These are phyloP conservation scores for Rhizoclosmatium globosum DNA, from an alignment of 192 early-diverging fungal species.

Conservation along the genomic window DNA sequence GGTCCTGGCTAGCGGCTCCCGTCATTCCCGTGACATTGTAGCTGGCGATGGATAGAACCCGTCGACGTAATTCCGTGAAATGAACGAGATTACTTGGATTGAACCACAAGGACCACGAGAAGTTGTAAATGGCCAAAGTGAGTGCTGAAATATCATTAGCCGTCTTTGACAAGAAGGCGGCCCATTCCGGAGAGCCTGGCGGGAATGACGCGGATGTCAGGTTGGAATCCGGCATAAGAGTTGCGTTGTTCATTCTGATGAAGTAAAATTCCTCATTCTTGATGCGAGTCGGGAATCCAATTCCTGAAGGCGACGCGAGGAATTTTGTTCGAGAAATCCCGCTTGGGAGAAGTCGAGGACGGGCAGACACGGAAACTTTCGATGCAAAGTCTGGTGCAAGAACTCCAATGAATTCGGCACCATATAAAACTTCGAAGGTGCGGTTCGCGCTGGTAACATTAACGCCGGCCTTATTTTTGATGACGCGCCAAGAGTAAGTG, in stretches of 20 bases:
- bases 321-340: neutral
- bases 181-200: neutral
- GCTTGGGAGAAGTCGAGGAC: neutral
- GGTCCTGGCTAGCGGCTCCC: neutral
- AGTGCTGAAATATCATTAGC: neutral
- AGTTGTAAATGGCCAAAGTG: neutral
- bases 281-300: neutral
- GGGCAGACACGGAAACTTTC: neutral
- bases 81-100: neutral
- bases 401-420: neutral
- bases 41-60: neutral
- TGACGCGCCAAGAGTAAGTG: neutral
- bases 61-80: neutral
- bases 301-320: neutral
- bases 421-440: neutral
- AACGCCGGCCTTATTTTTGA: neutral
- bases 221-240: neutral
- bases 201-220: neutral
- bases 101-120: neutral
- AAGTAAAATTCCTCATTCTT: neutral
- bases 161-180: neutral
- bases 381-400: neutral
- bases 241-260: neutral
- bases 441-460: neutral
- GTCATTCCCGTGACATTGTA: neutral